Conservation (phyloP, 2,329 filamentous ascomycete species). For the Fusarium brevicatenulatum region DNA sequence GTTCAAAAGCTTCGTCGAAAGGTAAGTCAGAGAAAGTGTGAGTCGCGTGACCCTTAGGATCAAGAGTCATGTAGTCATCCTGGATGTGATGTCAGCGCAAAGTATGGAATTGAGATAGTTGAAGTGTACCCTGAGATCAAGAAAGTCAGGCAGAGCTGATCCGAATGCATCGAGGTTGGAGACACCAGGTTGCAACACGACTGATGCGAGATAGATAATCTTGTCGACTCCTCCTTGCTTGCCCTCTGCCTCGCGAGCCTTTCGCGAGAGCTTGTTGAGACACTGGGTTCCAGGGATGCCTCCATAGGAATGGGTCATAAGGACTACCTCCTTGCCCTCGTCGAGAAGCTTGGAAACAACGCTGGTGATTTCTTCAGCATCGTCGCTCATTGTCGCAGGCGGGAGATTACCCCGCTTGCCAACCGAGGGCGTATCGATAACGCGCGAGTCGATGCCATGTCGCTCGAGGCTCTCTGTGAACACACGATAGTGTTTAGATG, state of each 20-base stretch:
- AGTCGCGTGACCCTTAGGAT: neutral
- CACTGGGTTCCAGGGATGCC: conserved; percentile 22
- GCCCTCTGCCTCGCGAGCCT: neutral
- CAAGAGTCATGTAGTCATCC: conserved; percentile 23
- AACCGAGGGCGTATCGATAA: conserved; percentile 16
- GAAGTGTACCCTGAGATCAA: neutral
- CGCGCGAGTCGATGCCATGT: neutral
- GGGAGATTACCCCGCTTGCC: neutral
- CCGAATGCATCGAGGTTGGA: conserved; percentile 15
- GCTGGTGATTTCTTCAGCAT: conserved; percentile 1
- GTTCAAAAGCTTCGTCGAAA: conserved; percentile 1
- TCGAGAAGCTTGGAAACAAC: conserved; percentile 11
- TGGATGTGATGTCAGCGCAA: accelerated
- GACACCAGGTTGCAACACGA: conserved; percentile 4
- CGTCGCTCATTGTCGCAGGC: conserved; percentile 23
- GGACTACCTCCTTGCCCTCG: neutral
- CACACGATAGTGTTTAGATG: conserved; percentile 2
- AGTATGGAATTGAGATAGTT: accelerated
- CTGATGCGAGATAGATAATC: conserved; percentile 15
- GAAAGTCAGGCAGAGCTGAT: neutral
- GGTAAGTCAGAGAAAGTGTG: conserved; percentile 19
- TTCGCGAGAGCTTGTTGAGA: conserved; percentile 6
- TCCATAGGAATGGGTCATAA: conserved; percentile 27
- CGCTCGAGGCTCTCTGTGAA: conserved; percentile 2
- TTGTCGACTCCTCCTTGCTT: conserved; percentile 15